These are phyloP conservation scores for Halophytophthora batemanensis DNA, from an alignment of 352 stramenopile species.

Conservation along the genomic window DNA sequence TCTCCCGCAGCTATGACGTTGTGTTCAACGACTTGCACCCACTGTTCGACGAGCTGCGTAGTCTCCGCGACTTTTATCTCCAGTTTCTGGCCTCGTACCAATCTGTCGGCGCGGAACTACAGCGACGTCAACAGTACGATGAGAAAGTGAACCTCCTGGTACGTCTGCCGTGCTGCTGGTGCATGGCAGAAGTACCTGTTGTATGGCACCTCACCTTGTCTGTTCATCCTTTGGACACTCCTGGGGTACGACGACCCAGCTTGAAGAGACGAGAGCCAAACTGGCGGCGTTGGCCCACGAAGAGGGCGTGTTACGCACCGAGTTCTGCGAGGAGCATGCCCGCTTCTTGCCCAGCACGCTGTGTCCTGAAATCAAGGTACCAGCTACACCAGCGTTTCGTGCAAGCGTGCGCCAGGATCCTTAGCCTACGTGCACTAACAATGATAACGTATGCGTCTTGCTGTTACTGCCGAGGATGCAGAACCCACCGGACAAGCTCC, in stretches of 20 bases:
- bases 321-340: constrained; percentile 58
- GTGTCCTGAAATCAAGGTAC: constrained; percentile 70
- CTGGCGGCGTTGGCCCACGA: constrained; percentile 48
- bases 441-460: constrained; percentile 1
- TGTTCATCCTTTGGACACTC: too few relatives aligned
- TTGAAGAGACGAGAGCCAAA: constrained; percentile 51
- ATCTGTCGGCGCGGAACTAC: constrained; percentile 52
- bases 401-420: not conserved
- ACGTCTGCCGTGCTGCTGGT: not conserved
- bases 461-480: constrained; percentile 8
- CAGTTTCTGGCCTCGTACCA: constrained; percentile 71
- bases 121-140: constrained; percentile 54
- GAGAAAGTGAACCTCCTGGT: constrained; percentile 49
- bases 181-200: not conserved
- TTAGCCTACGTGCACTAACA: not conserved
- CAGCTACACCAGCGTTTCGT: not conserved
- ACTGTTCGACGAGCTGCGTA: constrained; percentile 75
- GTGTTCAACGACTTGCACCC: constrained; percentile 64
- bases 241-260: constrained; percentile 22
- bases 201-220: not conserved
- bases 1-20: constrained; percentile 49
- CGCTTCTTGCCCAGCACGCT: constrained; percentile 69
- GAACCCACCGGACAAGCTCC: constrained; percentile 53
- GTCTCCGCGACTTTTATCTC: constrained; percentile 79
- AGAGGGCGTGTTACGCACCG: constrained; percentile 34